Percentiles rank a stretch among this genome's conserved stretches.
These are phyloP conservation scores for Escallonia rubra DNA, from an alignment of 129 eudicot species.

Conservation along the genomic window DNA sequence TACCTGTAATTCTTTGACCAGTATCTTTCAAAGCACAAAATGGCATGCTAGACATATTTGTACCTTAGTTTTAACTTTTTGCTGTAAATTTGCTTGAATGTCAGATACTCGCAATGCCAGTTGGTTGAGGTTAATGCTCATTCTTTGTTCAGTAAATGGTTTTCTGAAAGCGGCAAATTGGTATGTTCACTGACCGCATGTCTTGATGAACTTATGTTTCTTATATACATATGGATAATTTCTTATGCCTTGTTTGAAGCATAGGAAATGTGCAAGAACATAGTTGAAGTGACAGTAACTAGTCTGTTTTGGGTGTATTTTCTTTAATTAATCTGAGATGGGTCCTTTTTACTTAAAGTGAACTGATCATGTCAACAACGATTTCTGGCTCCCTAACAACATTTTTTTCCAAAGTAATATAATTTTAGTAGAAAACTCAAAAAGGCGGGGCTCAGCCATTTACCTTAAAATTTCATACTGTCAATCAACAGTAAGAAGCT, in stretches of 20 bases:
- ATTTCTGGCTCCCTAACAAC: not conserved
- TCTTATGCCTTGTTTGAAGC: not conserved
- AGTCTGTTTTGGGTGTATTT: not conserved
- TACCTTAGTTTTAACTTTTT: conserved; percentile 1
- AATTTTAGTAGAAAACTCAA: no score
- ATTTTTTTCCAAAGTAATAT: no score
- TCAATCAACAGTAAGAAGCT: no score
- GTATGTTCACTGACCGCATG: conserved; percentile 22
- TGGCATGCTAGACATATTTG: not conserved
- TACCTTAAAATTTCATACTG: no score
- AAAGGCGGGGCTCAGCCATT: no score
- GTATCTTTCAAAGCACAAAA: not conserved
- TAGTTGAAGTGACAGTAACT: not conserved
- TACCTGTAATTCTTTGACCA: conserved; percentile 7
- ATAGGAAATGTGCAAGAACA: no score
- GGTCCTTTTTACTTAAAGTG: no score
- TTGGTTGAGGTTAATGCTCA: conserved; percentile 95
- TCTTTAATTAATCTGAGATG: not conserved
- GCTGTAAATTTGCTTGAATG: conserved; percentile 5
- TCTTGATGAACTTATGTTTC: not conserved
- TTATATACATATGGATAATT: not conserved
- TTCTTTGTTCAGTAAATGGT: conserved; percentile 98
- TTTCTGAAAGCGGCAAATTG: conserved; percentile 98
- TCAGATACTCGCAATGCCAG: conserved; percentile 86
- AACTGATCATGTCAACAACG: not conserved